Evolutionary conservation across 116 monocot genomes (phyloP).

Genomic region (Thalassia testudinum): DNA sequence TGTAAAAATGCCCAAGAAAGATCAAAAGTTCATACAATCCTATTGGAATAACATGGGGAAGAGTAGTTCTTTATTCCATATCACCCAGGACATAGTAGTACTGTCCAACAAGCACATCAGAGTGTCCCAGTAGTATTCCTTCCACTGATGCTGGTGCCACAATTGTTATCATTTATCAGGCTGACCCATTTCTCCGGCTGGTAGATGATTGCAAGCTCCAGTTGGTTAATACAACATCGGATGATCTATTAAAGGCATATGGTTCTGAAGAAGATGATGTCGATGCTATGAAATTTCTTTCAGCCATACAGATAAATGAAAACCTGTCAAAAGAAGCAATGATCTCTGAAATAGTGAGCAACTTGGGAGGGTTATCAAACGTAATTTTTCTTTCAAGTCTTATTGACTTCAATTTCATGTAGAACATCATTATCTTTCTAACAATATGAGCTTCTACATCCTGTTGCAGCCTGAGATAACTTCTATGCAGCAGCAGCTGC

Average conservation of each 20-base stretch:
- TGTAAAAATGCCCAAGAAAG: not conserved
- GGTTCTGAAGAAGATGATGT: constrained; percentile 81
- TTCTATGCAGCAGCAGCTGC: constrained; percentile 36
- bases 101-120: not conserved
- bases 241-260: constrained; percentile 22
- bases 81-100: not conserved
- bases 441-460: not conserved
- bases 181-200: constrained; percentile 81
- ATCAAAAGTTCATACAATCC: not conserved
- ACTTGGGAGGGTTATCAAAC: constrained; percentile 40
- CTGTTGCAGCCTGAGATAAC: constrained; percentile 31
- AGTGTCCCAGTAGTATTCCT: no score
- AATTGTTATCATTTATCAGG: constrained; percentile 22
- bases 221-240: constrained; percentile 19
- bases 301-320: constrained; percentile 27
- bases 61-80: not conserved
- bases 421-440: constrained; percentile 10
- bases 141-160: no score
- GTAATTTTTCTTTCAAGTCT: constrained; percentile 21
- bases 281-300: constrained; percentile 56
- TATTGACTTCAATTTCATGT: not conserved
- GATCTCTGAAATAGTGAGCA: constrained; percentile 48
- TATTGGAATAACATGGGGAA: no score
- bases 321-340: constrained; percentile 40
- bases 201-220: constrained; percentile 63